Conservation (phyloP, 148 eudicot species). For the Heliosperma pusillum region DNA sequence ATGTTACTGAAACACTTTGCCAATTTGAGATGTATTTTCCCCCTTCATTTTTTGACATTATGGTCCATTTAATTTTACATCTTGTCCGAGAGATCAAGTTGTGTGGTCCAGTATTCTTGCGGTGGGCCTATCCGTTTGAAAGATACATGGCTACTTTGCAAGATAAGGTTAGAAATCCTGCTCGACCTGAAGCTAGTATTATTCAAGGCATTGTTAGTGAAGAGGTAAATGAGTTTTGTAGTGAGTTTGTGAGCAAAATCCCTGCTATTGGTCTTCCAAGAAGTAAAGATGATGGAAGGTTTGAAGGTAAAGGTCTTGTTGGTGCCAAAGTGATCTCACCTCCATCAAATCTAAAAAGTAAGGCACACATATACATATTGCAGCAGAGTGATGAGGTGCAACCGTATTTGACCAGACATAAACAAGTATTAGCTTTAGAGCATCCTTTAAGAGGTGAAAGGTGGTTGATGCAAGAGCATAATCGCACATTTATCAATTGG, state of each 20-base stretch:
- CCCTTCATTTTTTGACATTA: background rate
- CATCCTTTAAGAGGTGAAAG: too few relatives aligned
- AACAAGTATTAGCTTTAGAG: background rate
- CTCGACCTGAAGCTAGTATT: slow-evolving; percentile 7
- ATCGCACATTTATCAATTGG: too few relatives aligned
- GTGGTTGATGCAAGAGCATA: too few relatives aligned
- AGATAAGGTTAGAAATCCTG: background rate
- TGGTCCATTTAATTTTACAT: background rate
- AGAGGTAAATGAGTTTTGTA: slow-evolving; percentile 10
- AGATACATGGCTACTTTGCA: background rate
- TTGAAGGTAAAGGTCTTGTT: background rate
- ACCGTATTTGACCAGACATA: background rate
- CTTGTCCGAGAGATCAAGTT: background rate
- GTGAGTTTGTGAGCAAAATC: background rate
- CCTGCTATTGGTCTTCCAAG: background rate
- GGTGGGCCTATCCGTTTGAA: background rate
- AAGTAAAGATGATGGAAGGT: background rate
- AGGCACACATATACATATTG: too few relatives aligned
- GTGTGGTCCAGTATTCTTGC: background rate
- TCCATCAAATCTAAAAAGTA: background rate
- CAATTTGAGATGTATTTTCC: background rate
- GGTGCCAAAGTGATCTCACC: background rate
- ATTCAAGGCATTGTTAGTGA: background rate
- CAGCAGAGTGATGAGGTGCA: too few relatives aligned
- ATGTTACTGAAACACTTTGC: background rate